Base-by-base conservation (phyloP, 2,329 filamentous ascomycete species). In the Blastomyces silverae region DNA sequence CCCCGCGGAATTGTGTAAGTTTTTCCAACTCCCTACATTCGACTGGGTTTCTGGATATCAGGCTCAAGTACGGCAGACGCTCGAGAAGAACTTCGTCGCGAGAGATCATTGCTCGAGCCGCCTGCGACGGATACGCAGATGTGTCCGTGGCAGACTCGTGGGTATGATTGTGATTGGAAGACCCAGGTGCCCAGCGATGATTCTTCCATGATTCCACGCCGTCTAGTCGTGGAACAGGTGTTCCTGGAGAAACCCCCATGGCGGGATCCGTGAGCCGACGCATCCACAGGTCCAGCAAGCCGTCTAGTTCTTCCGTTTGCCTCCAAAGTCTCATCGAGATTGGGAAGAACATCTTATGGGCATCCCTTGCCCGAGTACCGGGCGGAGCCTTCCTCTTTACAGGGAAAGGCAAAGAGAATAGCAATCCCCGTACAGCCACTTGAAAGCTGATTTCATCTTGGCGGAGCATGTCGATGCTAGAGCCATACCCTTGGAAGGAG, bases 391-490 rank as follows among this genome's bases (percentile, higher is more conserved):
- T 80, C 74, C 81, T 84, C 74, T 90, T 93, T 11, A 99, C 94
- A 0, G 93, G 93, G 70, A 85, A 85, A 1, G 94, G 94, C 1
- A 99, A 82, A 11, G 87, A 88, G 74, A 96, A 96, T 0, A 97
- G 78, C 61, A 97, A 78, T 0, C 94, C 94, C 15, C 92, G 86
- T 0, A 96, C 90, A 4, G 92, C 92, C 22, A 93, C 87, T 69
- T 99, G 91, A 69, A 97, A 97, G 31, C 89, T 88, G 73, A 99
- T 92, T 73, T 99, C 94, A 68, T 97, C 92, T 76, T 97, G 93
- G 7, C 92, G 87, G 11, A 97, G 79, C 17, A 88, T 83, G 66
- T 97, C 93, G 63, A 87, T 85, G 25, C 84, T 84, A 0, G 83
- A 81, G 74, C 88, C 81, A 74, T 79, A 67, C 73, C 78, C 77